Conservation (phyloP, 352 stramenopile species). For the Phytophthora sansomeana region DNA sequence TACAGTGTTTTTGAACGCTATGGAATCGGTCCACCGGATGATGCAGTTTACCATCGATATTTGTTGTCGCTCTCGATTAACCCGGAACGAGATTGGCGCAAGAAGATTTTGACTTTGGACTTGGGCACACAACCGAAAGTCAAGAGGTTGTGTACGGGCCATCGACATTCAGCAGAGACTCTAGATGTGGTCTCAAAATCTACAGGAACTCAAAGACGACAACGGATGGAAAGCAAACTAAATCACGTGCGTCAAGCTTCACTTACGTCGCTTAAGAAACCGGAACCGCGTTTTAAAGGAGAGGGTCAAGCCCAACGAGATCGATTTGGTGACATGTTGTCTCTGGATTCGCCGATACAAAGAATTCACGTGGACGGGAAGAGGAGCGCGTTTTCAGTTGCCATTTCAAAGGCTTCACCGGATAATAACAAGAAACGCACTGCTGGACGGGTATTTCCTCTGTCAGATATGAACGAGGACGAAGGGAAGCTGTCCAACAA, state of each 20-base stretch:
- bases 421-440: background rate
- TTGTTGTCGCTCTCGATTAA: constrained; percentile 66
- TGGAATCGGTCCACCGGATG: constrained; percentile 46
- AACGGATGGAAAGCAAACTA: constrained; percentile 9
- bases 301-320: constrained; percentile 27
- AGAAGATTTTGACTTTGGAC: constrained; percentile 56
- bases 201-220: constrained; percentile 6
- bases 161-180: constrained; percentile 7
- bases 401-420: background rate
- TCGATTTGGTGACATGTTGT: constrained; percentile 59
- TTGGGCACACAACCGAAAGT: constrained; percentile 19
- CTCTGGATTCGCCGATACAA: constrained; percentile 28
- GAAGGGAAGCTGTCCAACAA: background rate
- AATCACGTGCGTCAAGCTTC: constrained; percentile 18
- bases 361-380: background rate
- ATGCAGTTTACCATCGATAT: constrained; percentile 64
- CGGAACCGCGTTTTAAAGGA: background rate
- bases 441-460: constrained; percentile 1
- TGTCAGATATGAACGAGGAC: background rate
- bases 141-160: constrained; percentile 22
- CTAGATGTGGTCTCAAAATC: background rate
- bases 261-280: constrained; percentile 4
- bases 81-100: constrained; percentile 62
- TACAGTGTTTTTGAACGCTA: constrained; percentile 60
- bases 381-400: background rate